Evolutionary conservation across 1,284 basidiomycete genomes (phyloP), one percentile per base, ranked within the genome.

Genomic region (Leccinum pallidistipes): DNA sequence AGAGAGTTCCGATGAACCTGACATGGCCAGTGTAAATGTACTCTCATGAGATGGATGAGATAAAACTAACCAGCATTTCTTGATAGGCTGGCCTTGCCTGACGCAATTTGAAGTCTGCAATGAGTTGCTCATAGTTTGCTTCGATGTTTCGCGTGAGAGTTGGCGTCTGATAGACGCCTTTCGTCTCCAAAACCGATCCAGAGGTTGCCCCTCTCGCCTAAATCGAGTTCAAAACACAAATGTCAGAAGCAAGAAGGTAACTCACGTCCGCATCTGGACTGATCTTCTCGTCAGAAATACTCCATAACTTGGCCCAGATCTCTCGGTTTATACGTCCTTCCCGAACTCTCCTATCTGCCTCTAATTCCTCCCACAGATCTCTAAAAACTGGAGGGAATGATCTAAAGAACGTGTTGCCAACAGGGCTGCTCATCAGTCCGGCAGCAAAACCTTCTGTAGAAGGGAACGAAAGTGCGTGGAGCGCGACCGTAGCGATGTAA

Each of bases 301-400:
- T 75, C 61, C 84, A 83, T 55, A 97, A 76, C 60, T 83, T 87
- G 3, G 78, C 80, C 94, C 94, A 97, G 1, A 86, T 75, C 9
- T 76, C 77, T 32, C 92, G 81, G 71, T 95, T 94, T 40, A 80
- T 81, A 18, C 72, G 75, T 63, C 95, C 87, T 56, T 91, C 86
- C 50, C 80, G 79, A 9, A 74, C 68, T 68, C 89, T 91, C 62
- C 92, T 81, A 32, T 79, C 76, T 5, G 71, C 74, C 69, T 96
- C 94, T 24, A 98, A 79, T 76, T 98, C 94, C 62, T 95, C 91
- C 97, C 97, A 99, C 43, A 98, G 79, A 70, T 95, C 92, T 61
- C 95, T 85, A 74, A 90, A 97, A 10, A 86, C 83, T 0, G 89
- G 81, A n/a, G 95, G 94, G 24, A 99, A 80, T 10, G 86, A 73